A percentile compares a stretch with the other conserved stretches of the same genome.
These are phyloP conservation scores for Alternaria panax DNA, from an alignment of 2,329 filamentous ascomycete species.

Conservation along the genomic window DNA sequence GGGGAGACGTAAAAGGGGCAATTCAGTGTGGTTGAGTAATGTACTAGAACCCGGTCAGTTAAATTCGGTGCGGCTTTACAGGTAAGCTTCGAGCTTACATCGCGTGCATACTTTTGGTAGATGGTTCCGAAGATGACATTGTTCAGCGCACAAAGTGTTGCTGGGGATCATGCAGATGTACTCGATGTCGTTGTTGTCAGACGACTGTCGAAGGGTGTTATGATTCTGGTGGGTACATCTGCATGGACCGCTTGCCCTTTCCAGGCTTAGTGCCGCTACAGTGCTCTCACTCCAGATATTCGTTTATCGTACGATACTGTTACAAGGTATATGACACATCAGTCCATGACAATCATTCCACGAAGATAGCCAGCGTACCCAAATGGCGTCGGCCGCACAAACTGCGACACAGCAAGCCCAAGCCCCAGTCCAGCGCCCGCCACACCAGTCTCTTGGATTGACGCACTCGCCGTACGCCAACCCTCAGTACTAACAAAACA, in stretches of 20 bases:
- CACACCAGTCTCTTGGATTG: neutral
- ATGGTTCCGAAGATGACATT: neutral
- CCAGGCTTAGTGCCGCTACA: neutral
- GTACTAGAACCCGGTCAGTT: neutral
- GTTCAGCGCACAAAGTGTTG: fast-evolving
- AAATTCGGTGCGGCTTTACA: neutral
- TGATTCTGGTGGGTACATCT: neutral
- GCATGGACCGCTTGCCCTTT: neutral
- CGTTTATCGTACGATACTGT: neutral
- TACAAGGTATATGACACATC: neutral
- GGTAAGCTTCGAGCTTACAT: neutral
- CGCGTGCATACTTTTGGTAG: neutral
- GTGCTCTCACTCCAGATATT: neutral
- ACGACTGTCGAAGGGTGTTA: neutral
- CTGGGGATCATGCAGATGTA: neutral
- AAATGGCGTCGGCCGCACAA: neutral
- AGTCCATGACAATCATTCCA: slow-evolving; percentile 10
- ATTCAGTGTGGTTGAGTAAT: neutral
- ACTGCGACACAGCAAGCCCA: neutral
- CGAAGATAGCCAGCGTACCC: slow-evolving; percentile 9
- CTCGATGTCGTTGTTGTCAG: neutral
- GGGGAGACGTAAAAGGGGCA: neutral
- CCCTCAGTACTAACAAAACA: neutral
- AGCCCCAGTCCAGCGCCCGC: neutral
- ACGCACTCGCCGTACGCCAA: neutral